Evolutionary conservation across 2,329 filamentous ascomycete genomes (phyloP).

Genomic region (Aspergillus eucalypticola): DNA sequence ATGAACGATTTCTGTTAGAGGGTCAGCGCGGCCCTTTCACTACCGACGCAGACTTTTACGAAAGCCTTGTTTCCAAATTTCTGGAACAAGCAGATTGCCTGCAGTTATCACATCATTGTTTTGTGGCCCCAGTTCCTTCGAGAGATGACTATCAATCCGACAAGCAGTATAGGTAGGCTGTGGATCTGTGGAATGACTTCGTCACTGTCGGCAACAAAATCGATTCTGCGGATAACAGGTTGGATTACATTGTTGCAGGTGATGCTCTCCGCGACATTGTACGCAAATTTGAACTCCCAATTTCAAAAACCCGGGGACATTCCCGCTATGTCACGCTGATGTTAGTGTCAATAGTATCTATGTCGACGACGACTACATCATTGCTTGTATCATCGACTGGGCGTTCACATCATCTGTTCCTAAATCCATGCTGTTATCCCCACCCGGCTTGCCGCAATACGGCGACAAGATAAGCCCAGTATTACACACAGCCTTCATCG

Average conservation of each 20-base stretch:
- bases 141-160: slow-evolving; percentile 13
- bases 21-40: slow-evolving; percentile 25
- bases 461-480: slow-evolving; percentile 16
- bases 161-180: slow-evolving; percentile 18
- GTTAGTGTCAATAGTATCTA: slow-evolving; percentile 44
- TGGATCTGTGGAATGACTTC: slow-evolving; percentile 28
- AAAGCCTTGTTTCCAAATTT: slow-evolving; percentile 22
- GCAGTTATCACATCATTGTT: slow-evolving; percentile 19
- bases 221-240: slow-evolving; percentile 25
- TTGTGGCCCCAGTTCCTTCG: slow-evolving; percentile 18
- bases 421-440: slow-evolving; percentile 19
- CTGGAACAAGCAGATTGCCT: slow-evolving; percentile 17
- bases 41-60: slow-evolving; percentile 21
- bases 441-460: slow-evolving; percentile 27
- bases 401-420: slow-evolving; percentile 26
- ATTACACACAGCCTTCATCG: slow-evolving; percentile 10
- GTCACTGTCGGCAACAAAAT: slow-evolving; percentile 24
- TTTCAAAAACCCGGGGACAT: slow-evolving; percentile 4
- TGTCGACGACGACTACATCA: slow-evolving; percentile 35
- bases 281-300: background rate
- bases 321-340: slow-evolving; percentile 34
- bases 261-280: slow-evolving; percentile 22
- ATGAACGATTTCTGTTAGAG: slow-evolving; percentile 17
- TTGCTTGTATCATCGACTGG: slow-evolving; percentile 37
- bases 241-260: slow-evolving; percentile 27